These are phyloP conservation scores for Ceratocystis cacaofunesta DNA, from an alignment of 2,329 filamentous ascomycete genomes.

Conservation along the genomic window DNA sequence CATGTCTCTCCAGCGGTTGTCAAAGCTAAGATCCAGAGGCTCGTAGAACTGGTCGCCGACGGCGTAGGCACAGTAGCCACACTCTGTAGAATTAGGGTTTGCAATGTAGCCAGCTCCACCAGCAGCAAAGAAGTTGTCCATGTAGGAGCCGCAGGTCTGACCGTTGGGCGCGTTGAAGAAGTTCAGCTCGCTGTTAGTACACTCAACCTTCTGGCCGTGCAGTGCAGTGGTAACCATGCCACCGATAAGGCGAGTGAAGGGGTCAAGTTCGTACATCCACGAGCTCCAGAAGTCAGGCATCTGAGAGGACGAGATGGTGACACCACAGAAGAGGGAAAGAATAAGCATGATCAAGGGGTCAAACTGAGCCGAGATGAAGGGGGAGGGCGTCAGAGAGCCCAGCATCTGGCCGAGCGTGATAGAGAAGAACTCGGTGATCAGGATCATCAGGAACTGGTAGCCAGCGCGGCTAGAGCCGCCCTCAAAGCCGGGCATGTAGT, in stretches of 20 bases:
- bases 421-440: slow-evolving; percentile 72
- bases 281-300: slow-evolving; percentile 66
- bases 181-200: slow-evolving; percentile 47
- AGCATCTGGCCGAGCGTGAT: slow-evolving; percentile 66
- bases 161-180: slow-evolving; percentile 50
- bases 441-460: slow-evolving; percentile 74
- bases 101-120: slow-evolving; percentile 61
- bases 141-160: slow-evolving; percentile 60
- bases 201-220: slow-evolving; percentile 48
- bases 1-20: slow-evolving; percentile 63
- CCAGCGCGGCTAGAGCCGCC: slow-evolving; percentile 50
- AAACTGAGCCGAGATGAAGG: slow-evolving; percentile 64
- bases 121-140: slow-evolving; percentile 50
- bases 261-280: slow-evolving; percentile 72
- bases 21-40: slow-evolving; percentile 50
- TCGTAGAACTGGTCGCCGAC: slow-evolving; percentile 68
- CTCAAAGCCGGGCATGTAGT: slow-evolving; percentile 70
- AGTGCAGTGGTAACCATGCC: slow-evolving; percentile 69
- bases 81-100: slow-evolving; percentile 46
- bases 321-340: slow-evolving; percentile 76
- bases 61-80: slow-evolving; percentile 70
- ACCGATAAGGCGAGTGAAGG: slow-evolving; percentile 67
- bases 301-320: slow-evolving; percentile 62
- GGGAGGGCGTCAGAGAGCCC: slow-evolving; percentile 60
- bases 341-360: slow-evolving; percentile 74